Conservation (phyloP, 1,139 yeast species). For the Blastobotrys apis region DNA sequence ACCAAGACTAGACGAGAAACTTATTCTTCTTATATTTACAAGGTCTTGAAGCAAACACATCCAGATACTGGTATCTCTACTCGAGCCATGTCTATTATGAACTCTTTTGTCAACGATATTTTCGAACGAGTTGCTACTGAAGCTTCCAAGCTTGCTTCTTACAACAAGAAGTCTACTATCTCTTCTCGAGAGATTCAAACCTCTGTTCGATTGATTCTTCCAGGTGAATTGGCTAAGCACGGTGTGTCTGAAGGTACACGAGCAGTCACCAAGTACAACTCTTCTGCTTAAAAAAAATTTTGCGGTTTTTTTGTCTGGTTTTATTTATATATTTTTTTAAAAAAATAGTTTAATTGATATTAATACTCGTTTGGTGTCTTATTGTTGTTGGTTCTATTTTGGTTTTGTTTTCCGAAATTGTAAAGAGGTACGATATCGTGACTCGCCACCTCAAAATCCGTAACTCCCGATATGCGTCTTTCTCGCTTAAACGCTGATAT, state of each 20-base stretch:
- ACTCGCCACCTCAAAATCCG: no score
- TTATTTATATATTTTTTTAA: neutral
- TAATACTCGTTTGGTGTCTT: no score
- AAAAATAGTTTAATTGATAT: no score
- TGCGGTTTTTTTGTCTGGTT: neutral
- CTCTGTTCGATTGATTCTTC: conserved; percentile 97
- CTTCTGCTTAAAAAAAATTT: conserved; percentile 36
- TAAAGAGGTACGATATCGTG: no score
- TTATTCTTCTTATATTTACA: conserved; percentile 97
- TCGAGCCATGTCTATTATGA: conserved; percentile 98
- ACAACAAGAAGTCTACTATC: conserved; percentile 98
- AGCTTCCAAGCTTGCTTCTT: conserved; percentile 99
- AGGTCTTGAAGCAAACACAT: conserved; percentile 97
- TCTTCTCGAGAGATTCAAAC: conserved; percentile 99
- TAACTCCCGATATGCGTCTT: no score
- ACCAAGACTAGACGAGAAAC: conserved; percentile 98
- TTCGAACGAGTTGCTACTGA: conserved; percentile 70
- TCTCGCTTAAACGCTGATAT: no score
- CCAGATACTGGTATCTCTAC: conserved; percentile 99
- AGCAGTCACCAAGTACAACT: conserved; percentile 99
- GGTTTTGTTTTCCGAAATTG: no score
- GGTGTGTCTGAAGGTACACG: conserved; percentile 98
- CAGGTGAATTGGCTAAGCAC: conserved; percentile 99
- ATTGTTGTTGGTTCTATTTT: no score
- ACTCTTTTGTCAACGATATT: conserved; percentile 92